Conservation (phyloP, 257 asterid species). For the Solanum tarapatanum region DNA sequence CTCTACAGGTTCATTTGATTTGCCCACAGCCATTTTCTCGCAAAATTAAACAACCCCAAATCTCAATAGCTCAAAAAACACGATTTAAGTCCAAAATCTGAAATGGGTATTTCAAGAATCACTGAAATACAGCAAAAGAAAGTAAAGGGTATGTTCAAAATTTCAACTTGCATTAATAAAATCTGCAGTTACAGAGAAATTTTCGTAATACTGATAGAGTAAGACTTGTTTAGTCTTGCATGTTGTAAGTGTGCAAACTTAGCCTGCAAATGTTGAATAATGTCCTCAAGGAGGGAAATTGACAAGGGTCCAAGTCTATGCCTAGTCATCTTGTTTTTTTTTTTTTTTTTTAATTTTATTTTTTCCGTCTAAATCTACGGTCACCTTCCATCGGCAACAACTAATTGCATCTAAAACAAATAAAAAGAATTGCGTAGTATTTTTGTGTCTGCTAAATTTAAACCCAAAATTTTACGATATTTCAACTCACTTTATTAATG, state of each 20-base stretch:
- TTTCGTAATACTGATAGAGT: not conserved
- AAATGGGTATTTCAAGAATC: not conserved
- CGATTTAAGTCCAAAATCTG: not conserved
- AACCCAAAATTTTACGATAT: not conserved
- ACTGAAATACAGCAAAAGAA: not conserved
- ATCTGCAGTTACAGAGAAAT: not conserved
- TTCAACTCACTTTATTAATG: accelerated
- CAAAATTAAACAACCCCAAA: not conserved
- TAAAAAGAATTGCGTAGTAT: accelerated
- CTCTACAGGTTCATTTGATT: slow-evolving; percentile 25
- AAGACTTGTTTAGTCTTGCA: not conserved
- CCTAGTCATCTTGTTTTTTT: not conserved
- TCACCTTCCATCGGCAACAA: not conserved
- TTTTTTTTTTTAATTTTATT: too few species aligned
- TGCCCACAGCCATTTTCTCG: slow-evolving; percentile 38
- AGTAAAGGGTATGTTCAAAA: not conserved
- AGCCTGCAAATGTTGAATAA: not conserved
- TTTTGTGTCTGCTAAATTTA: too few species aligned
- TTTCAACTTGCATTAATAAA: not conserved
- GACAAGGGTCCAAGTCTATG: not conserved
- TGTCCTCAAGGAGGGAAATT: not conserved
- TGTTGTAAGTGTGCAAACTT: not conserved
- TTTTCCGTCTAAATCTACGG: too few species aligned
- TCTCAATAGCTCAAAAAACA: not conserved
- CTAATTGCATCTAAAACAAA: not conserved